Conservation (phyloP, 2,329 filamentous ascomycete genomes). For the Biscogniauxia mediterranea region DNA sequence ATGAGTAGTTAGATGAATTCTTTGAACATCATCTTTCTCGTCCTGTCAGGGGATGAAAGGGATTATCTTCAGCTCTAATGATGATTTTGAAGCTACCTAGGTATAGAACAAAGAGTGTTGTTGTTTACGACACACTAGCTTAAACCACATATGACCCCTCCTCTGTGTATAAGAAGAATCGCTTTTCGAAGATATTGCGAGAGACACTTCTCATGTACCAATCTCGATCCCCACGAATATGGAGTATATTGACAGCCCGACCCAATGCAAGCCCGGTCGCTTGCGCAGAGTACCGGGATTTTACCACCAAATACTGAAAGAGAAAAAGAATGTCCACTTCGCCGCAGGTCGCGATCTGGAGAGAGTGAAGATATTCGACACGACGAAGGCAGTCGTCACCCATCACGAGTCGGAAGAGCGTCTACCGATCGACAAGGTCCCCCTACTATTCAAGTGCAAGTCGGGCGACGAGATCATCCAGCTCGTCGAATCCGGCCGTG, state of each 20-base stretch:
- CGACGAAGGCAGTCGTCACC: neutral
- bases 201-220: neutral
- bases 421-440: constrained; percentile 1
- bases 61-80: neutral
- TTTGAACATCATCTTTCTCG: neutral
- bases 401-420: neutral
- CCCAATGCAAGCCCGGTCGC: neutral
- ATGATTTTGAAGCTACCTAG: neutral
- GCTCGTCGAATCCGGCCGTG: constrained; percentile 4
- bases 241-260: neutral
- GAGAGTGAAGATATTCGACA: neutral
- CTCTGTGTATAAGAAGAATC: too few species aligned
- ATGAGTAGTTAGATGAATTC: neutral
- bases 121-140: neutral
- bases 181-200: too few species aligned
- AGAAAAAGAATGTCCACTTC: neutral
- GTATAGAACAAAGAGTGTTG: neutral
- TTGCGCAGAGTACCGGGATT: neutral
- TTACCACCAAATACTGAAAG: neutral
- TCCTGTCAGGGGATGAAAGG: neutral
- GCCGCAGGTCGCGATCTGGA: neutral
- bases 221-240: neutral
- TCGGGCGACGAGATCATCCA: constrained; percentile 4
- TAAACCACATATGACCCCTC: neutral
- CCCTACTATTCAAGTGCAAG: constrained; percentile 13